phyloP scores from a whole-genome alignment of 1,139 yeast genomes.

The Hansenula lynferdii region DNA sequence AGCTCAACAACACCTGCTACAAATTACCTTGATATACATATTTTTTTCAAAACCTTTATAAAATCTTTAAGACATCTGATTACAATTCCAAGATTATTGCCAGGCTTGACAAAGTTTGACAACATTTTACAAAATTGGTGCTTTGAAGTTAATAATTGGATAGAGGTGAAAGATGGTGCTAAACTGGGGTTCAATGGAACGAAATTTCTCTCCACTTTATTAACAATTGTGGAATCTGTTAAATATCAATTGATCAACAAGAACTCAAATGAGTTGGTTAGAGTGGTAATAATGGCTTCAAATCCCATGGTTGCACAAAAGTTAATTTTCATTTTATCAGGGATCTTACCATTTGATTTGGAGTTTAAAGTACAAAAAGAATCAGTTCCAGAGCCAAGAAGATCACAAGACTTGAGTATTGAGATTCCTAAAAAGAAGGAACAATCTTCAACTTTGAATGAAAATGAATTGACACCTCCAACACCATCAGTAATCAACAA shows the following conservation, averaged over 20 bases:
- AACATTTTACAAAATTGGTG: conserved; percentile 43
- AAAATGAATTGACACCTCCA: conserved; percentile 10
- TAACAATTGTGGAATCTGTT: conserved; percentile 12
- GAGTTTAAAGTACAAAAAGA: conserved; percentile 4
- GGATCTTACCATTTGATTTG: conserved; percentile 32
- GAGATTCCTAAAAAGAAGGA: too few species aligned
- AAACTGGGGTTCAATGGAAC: conserved; percentile 19
- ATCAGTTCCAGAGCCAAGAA: too few species aligned
- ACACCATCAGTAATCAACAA: conserved; percentile 18
- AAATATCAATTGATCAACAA: conserved; percentile 24
- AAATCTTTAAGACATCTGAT: conserved; percentile 25
- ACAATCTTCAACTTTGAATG: too few species aligned
- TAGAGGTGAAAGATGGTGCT: conserved; percentile 55
- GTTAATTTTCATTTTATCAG: conserved; percentile 49
- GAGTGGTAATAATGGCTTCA: conserved; percentile 55
- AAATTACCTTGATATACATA: conserved; percentile 20
- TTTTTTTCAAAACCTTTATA: conserved; percentile 24
- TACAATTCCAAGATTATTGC: conserved; percentile 29
- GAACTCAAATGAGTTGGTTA: conserved; percentile 29
- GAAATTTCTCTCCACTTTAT: conserved; percentile 17
- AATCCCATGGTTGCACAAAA: conserved; percentile 60
- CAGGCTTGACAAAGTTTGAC: conserved; percentile 25
- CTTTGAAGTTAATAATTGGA: conserved; percentile 53
- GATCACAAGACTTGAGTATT: too few species aligned
- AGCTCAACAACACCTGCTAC: conserved; percentile 12